Percentiles rank a stretch among this genome's conserved stretches.
These are phyloP conservation scores for Vitis hybrid DNA, from an alignment of 177 flowering plant species.

Conservation along the genomic window DNA sequence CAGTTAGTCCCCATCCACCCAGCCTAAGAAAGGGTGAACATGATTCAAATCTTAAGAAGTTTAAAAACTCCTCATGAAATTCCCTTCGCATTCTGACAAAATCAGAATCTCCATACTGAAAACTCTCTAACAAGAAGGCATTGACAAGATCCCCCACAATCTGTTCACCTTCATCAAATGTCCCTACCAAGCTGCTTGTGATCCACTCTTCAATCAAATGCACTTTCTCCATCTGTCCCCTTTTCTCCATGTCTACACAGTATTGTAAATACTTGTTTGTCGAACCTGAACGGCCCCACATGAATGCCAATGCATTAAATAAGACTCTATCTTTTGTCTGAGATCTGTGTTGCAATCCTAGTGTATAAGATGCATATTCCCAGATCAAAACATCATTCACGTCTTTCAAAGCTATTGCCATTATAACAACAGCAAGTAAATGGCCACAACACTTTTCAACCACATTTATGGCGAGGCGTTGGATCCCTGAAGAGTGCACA, in stretches of 20 bases:
- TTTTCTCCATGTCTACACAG: neutral
- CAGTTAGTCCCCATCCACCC: neutral
- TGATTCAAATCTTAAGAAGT: too few species aligned
- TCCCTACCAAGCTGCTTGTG: too few species aligned
- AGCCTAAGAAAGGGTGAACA: neutral
- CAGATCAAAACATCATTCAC: neutral
- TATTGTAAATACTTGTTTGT: neutral
- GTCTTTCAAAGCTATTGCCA: neutral
- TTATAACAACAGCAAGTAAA: neutral
- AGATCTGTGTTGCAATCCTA: neutral
- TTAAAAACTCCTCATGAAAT: too few species aligned
- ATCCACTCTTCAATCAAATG: neutral
- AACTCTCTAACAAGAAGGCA: too few species aligned
- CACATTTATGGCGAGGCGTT: neutral
- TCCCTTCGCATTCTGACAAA: too few species aligned
- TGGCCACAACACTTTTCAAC: neutral
- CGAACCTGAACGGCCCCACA: neutral
- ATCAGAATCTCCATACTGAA: too few species aligned
- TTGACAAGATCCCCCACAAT: too few species aligned
- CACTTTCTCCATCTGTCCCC: neutral
- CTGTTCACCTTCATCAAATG: too few species aligned
- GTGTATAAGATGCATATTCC: neutral
- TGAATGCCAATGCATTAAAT: neutral
- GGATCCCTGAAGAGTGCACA: too few species aligned
- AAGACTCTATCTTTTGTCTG: neutral